These are phyloP conservation scores for Arthroderma sp. DNA, from an alignment of 2,329 filamentous ascomycete species.

Conservation along the genomic window DNA sequence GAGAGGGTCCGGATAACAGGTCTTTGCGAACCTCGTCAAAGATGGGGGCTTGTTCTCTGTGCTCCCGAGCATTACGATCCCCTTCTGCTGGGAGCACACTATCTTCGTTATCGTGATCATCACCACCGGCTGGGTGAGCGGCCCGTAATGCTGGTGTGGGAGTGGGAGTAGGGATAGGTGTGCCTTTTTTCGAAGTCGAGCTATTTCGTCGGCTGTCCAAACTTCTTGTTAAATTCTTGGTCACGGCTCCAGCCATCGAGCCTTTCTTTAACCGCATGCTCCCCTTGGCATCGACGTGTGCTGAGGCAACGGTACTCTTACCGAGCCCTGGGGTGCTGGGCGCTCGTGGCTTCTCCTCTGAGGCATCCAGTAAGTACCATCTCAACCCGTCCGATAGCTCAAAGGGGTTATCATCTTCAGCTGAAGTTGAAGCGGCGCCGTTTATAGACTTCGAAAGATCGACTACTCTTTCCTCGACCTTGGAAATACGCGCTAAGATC, in stretches of 20 bases:
- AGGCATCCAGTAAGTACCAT: conserved; percentile 91
- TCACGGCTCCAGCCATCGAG: conserved; percentile 56
- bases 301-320: conserved; percentile 81
- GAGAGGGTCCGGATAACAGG: conserved; percentile 29
- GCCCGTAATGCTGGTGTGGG: conserved; percentile 18
- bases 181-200: conserved; percentile 65
- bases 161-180: conserved; percentile 16
- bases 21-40: conserved; percentile 38
- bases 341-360: conserved; percentile 81
- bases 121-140: conserved; percentile 19
- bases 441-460: conserved; percentile 73
- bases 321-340: conserved; percentile 85
- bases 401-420: conserved; percentile 91
- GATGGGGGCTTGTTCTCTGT: conserved; percentile 27
- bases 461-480: conserved; percentile 84
- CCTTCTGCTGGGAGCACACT: conserved; percentile 23
- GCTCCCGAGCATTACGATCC: conserved; percentile 19
- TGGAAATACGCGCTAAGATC: conserved; percentile 87
- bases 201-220: conserved; percentile 85
- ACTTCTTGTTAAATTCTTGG: conserved; percentile 70
- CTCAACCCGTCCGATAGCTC: conserved; percentile 86
- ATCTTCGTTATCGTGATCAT: conserved; percentile 11
- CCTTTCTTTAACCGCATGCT: conserved; percentile 40
- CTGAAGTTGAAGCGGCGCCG: conserved; percentile 34
- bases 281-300: conserved; percentile 73